Evolutionary conservation across 2,329 filamentous ascomycete species (phyloP), one percentile per base, ranked within the genome.

Genomic region (Botrytis byssoidea): DNA sequence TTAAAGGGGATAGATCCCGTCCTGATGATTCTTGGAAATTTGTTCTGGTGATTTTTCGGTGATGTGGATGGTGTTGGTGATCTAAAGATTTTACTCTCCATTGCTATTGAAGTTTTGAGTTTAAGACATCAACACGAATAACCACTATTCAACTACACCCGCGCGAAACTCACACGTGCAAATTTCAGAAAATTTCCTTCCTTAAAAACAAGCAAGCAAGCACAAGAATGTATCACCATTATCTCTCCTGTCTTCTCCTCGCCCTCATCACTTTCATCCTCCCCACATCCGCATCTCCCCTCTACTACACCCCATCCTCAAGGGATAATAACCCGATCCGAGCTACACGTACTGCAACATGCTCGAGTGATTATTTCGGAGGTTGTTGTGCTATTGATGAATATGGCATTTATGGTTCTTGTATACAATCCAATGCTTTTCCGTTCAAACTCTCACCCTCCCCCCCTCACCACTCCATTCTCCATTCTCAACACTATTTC

Each of bases 301-400:
- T 55, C 51, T 55, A 57, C 51, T 29, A 57, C 51, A 3, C 40
- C 12, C 14, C 9, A 12, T 25, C 40, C 9, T 22, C n/a, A 10
- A 42, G 40, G 32, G 63, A 66, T 2, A 8, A 5, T 4, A 29
- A 18, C 12, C 51, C 29, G 25, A 59, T 25, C 6, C 51, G 20
- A 61, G 68, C 59, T 46, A 55, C 67, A 3, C 25, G 22, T 20
- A 73, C 75, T 25, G 74, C 65, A 16, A 67, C 71, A 59, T 71
- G 68, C 72, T 60, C 70, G 51, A 74, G 40, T 77, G 60, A 42
- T 55, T 42, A 46, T 69, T 61, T 68, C 25, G 71, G 71, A 25
- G 71, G 64, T 14, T 70, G 71, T 35, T 73, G 64, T 22, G 29
- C 32, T 29, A 8, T 70, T 16, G 71, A 73, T 61, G 22, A 32